Percentiles rank a stretch among this genome's conserved stretches.
These are phyloP conservation scores for Sambucus nigra DNA, from an alignment of 129 eudicot genomes.

Conservation along the genomic window DNA sequence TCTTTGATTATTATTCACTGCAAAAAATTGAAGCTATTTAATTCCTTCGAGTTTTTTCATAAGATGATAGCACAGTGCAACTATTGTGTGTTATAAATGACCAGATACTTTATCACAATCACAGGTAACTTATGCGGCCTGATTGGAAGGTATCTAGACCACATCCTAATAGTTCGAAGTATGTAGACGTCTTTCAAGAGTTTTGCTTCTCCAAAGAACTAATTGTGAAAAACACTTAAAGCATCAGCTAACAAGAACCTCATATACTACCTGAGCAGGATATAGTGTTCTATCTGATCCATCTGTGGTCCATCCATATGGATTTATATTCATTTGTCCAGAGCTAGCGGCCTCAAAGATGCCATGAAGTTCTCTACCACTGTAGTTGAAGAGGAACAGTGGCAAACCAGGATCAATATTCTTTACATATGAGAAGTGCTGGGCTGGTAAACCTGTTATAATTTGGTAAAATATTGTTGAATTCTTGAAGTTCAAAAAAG, in stretches of 20 bases:
- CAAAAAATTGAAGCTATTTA: no score
- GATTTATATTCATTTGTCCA: constrained; percentile 65
- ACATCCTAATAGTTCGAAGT: no score
- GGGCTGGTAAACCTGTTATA: constrained; percentile 62
- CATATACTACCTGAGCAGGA: constrained; percentile 69
- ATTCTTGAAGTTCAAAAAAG: background rate
- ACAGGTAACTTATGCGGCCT: no score
- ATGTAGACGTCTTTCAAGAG: no score
- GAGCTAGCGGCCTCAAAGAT: constrained; percentile 83
- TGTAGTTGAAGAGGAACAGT: constrained; percentile 66
- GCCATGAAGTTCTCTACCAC: constrained; percentile 54
- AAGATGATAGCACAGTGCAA: no score
- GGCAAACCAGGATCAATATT: constrained; percentile 81
- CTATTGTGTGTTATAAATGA: no score
- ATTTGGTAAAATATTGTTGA: constrained; percentile 7
- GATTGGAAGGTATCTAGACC: no score
- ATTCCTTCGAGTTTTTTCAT: no score
- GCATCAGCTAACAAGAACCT: constrained; percentile 3
- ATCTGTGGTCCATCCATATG: constrained; percentile 66
- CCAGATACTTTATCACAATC: no score
- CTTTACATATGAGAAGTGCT: constrained; percentile 47
- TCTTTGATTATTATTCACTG: no score
- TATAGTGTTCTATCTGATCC: constrained; percentile 58
- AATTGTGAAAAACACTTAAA: no score
- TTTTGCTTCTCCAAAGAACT: no score